Base-by-base conservation (phyloP, 169 alveolate genomes). In the Blepharisma undulans region DNA sequence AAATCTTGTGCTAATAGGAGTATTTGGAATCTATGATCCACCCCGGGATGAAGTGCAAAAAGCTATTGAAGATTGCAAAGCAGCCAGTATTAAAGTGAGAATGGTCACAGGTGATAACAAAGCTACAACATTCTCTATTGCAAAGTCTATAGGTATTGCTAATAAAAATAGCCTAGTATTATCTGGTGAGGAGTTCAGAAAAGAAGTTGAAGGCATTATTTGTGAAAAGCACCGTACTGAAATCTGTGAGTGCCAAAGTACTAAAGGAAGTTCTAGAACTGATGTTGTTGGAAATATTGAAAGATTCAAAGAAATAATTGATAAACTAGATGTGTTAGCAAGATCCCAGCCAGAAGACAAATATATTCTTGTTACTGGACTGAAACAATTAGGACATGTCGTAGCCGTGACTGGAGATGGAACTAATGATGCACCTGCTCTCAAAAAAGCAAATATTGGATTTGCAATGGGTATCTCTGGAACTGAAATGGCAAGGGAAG, bases 381-480 rank as follows among this genome's bases (percentile, higher is more conserved):
- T 96, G 6, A 96, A 82, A 78, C 93, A 93, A 89, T 61, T 94
- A 30, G 96, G 97, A 18, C 93, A 95, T 60, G 98, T 98, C 30
- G 98, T 98, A n/a, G 99, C 99, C 29, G 99, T 98, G 32, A 98
- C 99, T 8, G 99, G 99, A 72, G 99, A 98, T 94, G 99, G 99
- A 61, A 97, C 98, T 25, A 98, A 98, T 93, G 99, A 98, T 93
- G 99, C 98, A 30, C 99, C 99, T 76, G 99, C 99, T 61, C 94
- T 98, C 79, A 96, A 95, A 87, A 98, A 97, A 94, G 99, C 99
- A 0, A 98, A 97, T 94, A 98, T 98, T 25, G 99, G 99, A 48
- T 95, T 98, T 93, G 99, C 99, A 81, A 98, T 98, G 99, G 99
- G 99, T 61, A 95, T 96, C 2, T 95, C 98, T 48, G 99, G 98